phyloP scores from a whole-genome alignment of 257 asterid species.

The Nicotiana undulata region DNA sequence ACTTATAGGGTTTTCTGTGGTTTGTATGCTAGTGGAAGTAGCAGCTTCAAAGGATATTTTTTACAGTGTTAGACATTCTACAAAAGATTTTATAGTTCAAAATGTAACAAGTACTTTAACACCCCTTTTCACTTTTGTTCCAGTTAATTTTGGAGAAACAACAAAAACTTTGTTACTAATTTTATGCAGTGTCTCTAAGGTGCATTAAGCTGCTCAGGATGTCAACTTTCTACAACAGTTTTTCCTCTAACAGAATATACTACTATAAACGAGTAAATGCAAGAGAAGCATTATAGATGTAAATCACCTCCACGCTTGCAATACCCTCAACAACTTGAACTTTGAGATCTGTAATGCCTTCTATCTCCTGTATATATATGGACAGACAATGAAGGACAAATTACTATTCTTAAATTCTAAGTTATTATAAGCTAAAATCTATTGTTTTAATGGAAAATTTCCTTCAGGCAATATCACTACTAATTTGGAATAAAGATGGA shows the following conservation, averaged over 20 bases:
- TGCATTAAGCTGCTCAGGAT: background rate
- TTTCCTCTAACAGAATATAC: background rate
- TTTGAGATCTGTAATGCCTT: constrained; percentile 66
- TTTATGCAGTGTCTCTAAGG: background rate
- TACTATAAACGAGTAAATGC: background rate
- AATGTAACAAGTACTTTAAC: background rate
- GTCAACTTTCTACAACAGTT: background rate
- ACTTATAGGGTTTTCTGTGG: background rate
- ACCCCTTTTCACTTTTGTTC: background rate
- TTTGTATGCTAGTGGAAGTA: background rate
- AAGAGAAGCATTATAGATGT: constrained; percentile 2
- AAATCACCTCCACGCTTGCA: constrained; percentile 73
- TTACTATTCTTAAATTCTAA: background rate
- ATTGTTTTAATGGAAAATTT: background rate
- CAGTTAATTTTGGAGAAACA: background rate
- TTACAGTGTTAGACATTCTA: background rate
- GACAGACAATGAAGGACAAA: background rate
- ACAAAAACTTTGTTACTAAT: background rate
- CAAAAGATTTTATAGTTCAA: background rate
- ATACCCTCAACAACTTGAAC: constrained; percentile 67
- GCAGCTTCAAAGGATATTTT: background rate
- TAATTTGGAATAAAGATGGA: background rate
- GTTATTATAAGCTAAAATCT: background rate
- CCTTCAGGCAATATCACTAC: too few species aligned
- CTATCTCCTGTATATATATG: constrained; percentile 40